These are phyloP conservation scores for Wakefieldia striispora DNA, from an alignment of 768 basidiomycete species.

Conservation along the genomic window DNA sequence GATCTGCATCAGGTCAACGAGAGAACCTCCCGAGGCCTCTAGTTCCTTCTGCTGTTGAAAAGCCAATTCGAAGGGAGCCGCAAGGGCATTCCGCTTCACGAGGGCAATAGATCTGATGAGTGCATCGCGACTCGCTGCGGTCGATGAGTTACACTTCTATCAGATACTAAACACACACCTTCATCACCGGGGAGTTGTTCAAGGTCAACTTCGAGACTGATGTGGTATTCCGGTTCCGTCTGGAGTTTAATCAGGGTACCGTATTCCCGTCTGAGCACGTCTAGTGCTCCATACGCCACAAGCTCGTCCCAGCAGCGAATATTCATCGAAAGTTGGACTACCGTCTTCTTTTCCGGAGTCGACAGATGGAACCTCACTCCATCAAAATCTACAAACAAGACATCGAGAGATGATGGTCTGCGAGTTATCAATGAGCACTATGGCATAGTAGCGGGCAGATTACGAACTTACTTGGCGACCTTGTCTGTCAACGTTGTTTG, in stretches of 20 bases:
- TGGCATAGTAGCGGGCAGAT: slow-evolving; percentile 1
- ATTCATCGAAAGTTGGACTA: slow-evolving; percentile 88
- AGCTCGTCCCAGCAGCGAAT: slow-evolving; percentile 98
- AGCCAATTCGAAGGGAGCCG: slow-evolving; percentile 90
- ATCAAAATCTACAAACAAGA: slow-evolving; percentile 97
- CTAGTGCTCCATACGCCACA: slow-evolving; percentile 78
- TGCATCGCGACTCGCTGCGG: slow-evolving; percentile 70
- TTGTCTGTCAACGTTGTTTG: slow-evolving; percentile 87
- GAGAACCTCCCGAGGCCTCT: slow-evolving; percentile 64
- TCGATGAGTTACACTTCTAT: slow-evolving; percentile 7
- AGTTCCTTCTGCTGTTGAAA: slow-evolving; percentile 81
- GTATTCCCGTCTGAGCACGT: slow-evolving; percentile 81
- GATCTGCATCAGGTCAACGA: slow-evolving; percentile 86
- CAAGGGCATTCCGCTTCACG: slow-evolving; percentile 89
- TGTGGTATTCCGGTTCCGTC: slow-evolving; percentile 85
- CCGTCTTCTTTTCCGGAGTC: slow-evolving; percentile 80
- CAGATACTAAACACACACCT: slow-evolving; percentile 48
- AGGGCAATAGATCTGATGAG: slow-evolving; percentile 81
- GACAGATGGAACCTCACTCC: slow-evolving; percentile 93
- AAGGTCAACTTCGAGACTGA: slow-evolving; percentile 83
- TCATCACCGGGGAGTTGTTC: slow-evolving; percentile 79
- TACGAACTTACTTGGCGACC: slow-evolving; percentile 64
- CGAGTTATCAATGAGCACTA: slow-evolving; percentile 16
- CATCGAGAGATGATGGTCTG: slow-evolving; percentile 85
- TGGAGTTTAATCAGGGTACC: slow-evolving; percentile 63